Base-by-base conservation (phyloP, 148 eudicot genomes). In the Spergularia bocconei region DNA sequence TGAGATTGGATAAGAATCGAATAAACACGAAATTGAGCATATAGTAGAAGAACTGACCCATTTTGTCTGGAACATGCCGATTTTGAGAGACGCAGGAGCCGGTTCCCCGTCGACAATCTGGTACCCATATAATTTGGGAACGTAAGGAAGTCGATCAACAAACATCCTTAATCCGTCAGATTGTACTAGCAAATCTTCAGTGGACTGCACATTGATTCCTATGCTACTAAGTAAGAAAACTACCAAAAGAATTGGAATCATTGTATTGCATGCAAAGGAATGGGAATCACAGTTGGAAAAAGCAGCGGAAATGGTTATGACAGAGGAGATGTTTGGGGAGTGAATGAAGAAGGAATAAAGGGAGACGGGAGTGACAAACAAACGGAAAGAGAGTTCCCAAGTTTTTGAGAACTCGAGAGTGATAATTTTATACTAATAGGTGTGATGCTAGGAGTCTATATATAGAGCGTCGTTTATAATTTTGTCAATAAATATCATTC, bases 61-160 rank as follows among this genome's bases (percentile, higher is more conserved):
- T 76, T 78, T 82, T 79, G 88, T 92, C 25, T 53, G 76, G 74
- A 75, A 92, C 97, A 92, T 92, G 81, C 91, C 90, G 62, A 92
- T 88, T 25, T 65, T 59, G 56, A 92, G 83, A 2, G 83, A 50
- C 25, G 54, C 81, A 7, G 95, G 62, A 39, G 59, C 74, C 10
- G 81, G 74, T 47, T 81, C 68, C 0, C 87, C 87, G 77, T 87
- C 23, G 54, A 63, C 67, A 17, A 71, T 20, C 47, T 74, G 59
- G 71, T 79, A 90, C 33, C 91, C 93, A 69, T 70, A 67, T 52
- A 93, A 48, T 76, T 82, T 90, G 55, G 98, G 98, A 59, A 91
- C 66, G 41, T 67, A 74, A 21, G 91, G 91, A 62, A 93, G 83
- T 57, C 85, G 79, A 76, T 93, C 96, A 5, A 93, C 98, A 62